Conservation (phyloP, 257 asterid genomes). For the Misopates orontium region DNA sequence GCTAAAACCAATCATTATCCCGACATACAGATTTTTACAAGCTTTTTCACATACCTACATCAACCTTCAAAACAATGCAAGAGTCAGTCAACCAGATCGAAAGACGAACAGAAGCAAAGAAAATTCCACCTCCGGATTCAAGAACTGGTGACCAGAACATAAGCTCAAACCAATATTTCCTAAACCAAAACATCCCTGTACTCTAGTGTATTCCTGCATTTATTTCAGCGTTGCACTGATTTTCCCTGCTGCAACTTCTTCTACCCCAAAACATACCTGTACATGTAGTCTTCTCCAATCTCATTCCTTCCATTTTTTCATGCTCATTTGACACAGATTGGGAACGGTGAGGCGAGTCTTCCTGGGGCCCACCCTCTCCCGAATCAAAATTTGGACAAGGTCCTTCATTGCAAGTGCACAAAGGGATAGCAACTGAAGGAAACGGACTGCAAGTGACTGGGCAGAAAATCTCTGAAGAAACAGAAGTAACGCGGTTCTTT, state of each 20-base stretch:
- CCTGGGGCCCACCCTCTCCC: constrained; percentile 48
- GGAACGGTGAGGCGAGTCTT: constrained; percentile 59
- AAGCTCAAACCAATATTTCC: constrained; percentile 2
- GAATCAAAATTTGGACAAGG: constrained; percentile 67
- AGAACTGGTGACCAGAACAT: not conserved
- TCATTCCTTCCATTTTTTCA: constrained; percentile 56
- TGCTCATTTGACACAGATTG: constrained; percentile 48
- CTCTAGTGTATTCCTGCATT: constrained; percentile 47
- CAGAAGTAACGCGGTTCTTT: constrained; percentile 72
- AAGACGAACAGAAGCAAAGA: constrained; percentile 25
- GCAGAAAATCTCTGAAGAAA: constrained; percentile 70
- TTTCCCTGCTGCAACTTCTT: constrained; percentile 94
- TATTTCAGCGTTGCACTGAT: constrained; percentile 93
- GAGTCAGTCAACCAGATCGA: constrained; percentile 6
- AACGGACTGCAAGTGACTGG: constrained; percentile 94
- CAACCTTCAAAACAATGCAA: constrained; percentile 6
- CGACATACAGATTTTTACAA: constrained; percentile 32
- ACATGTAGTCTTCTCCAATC: constrained; percentile 75
- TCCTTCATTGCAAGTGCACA: constrained; percentile 85
- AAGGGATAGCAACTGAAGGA: constrained; percentile 80
- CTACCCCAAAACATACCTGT: constrained; percentile 95
- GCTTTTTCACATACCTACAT: constrained; percentile 27
- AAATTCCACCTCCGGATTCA: constrained; percentile 11
- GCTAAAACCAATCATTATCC: constrained; percentile 16
- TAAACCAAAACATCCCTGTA: too few relatives aligned